Evolutionary conservation across 2,329 filamentous ascomycete genomes (phyloP).

Genomic region (Claviceps maximensis): DNA sequence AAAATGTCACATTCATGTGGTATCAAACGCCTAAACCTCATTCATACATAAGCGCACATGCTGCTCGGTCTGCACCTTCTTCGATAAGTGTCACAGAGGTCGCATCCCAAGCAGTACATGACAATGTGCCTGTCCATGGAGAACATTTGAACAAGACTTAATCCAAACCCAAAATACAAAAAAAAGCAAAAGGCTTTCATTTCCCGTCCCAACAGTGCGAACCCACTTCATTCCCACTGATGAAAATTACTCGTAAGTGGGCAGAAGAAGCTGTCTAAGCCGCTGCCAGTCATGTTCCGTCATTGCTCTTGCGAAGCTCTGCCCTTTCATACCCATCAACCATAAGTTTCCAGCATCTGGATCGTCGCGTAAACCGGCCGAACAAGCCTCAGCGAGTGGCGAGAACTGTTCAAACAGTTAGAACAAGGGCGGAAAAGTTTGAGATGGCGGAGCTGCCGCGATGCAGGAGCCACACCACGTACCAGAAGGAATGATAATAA

Average conservation of each 20-base stretch:
- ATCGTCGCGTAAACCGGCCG: slow-evolving; percentile 5
- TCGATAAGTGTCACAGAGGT: background rate
- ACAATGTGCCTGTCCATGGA: background rate
- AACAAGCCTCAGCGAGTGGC: slow-evolving; percentile 19
- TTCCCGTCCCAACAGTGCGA: slow-evolving; percentile 20
- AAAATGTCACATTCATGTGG: slow-evolving; percentile 27
- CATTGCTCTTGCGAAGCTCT: background rate
- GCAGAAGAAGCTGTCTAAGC: slow-evolving; percentile 1
- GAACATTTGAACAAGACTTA: slow-evolving; percentile 6
- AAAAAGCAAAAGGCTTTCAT: slow-evolving; percentile 4
- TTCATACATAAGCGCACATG: slow-evolving; percentile 28
- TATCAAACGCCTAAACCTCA: slow-evolving; percentile 30
- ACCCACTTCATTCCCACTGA: no score
- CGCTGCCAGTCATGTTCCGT: background rate
- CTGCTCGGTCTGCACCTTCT: background rate
- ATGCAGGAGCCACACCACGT: slow-evolving; percentile 14
- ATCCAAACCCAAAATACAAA: slow-evolving; percentile 17
- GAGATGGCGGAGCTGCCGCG: background rate
- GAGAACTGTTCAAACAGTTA: slow-evolving; percentile 16
- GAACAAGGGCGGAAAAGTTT: background rate
- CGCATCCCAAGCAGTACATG: background rate
- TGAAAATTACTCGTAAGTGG: slow-evolving; percentile 15
- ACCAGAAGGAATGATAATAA: slow-evolving; percentile 93
- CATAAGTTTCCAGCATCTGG: background rate
- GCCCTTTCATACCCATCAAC: background rate